Percentiles rank a stretch among this genome's conserved stretches.
phyloP scores from a whole-genome alignment of 2,329 filamentous ascomycete genomes.

The Stemphylium vesicarium region DNA sequence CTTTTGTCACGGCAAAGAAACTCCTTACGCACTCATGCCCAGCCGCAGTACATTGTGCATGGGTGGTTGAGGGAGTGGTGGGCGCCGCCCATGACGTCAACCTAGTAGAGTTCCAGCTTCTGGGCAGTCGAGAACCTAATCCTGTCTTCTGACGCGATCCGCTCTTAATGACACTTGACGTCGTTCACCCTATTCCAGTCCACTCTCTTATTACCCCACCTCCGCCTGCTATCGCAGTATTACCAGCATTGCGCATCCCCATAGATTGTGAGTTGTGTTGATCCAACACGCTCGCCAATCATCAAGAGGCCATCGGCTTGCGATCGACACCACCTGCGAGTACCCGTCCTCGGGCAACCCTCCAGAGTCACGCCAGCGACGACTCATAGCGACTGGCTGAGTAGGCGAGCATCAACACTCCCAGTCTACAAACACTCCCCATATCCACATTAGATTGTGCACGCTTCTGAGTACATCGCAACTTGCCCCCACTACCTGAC shows the following conservation, averaged over 20 bases:
- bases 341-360: slow-evolving; percentile 16
- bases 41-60: slow-evolving; percentile 3
- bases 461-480: slow-evolving; percentile 3
- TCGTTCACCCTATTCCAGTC: slow-evolving; percentile 11
- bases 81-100: slow-evolving; percentile 10
- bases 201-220: slow-evolving; percentile 22
- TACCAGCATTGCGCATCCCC: slow-evolving; percentile 13
- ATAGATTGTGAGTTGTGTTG: slow-evolving; percentile 13
- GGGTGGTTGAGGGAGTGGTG: slow-evolving; percentile 4
- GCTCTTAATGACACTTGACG: slow-evolving; percentile 21
- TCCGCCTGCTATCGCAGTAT: slow-evolving; percentile 3
- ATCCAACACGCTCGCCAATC: slow-evolving; percentile 24
- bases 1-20: too few relatives aligned
- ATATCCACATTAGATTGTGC: slow-evolving; percentile 6
- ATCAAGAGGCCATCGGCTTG: slow-evolving; percentile 12
- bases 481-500: slow-evolving; percentile 2
- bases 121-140: slow-evolving; percentile 15
- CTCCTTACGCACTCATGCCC: neutral
- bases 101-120: slow-evolving; percentile 6
- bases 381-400: slow-evolving; percentile 20
- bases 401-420: slow-evolving; percentile 19
- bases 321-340: slow-evolving; percentile 27
- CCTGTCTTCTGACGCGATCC: slow-evolving; percentile 21
- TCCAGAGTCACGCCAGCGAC: slow-evolving; percentile 13
- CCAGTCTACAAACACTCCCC: slow-evolving; percentile 1